Conservation (phyloP, 2,329 filamentous ascomycete species). For the Talaromyces pinophilus region DNA sequence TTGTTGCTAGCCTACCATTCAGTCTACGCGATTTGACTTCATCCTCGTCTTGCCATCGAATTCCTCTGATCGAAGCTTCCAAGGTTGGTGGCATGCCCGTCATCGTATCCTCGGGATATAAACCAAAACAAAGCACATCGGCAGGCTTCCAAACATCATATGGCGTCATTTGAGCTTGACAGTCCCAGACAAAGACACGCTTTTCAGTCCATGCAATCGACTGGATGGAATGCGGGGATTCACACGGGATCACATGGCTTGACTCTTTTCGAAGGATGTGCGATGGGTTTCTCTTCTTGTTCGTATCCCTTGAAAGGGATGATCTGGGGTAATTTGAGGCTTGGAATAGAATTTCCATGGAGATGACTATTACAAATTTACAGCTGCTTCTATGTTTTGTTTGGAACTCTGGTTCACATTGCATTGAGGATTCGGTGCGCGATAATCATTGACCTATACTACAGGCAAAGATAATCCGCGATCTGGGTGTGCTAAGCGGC, state of each 20-base stretch:
- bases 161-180: constrained; percentile 1
- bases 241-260: not conserved
- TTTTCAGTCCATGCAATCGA: constrained; percentile 6
- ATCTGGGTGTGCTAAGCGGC: not conserved
- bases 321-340: not conserved
- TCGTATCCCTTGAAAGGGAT: constrained; percentile 4
- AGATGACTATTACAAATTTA: not conserved
- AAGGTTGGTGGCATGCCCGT: not conserved
- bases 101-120: not conserved
- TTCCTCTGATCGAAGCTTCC: not conserved
- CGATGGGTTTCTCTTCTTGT: not conserved
- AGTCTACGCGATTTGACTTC: not conserved
- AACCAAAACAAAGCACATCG: not conserved
- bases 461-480: not conserved
- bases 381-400: not conserved
- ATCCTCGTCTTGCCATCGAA: not conserved
- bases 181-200: not conserved
- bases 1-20: not conserved
- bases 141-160: not conserved
- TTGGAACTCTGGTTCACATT: not conserved
- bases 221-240: constrained; percentile 1
- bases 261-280: not conserved
- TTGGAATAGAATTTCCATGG: not conserved
- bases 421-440: not conserved
- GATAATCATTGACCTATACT: not conserved